A percentile compares a stretch with the other conserved stretches of the same genome.
Evolutionary conservation across 257 asterid genomes (phyloP).

Genomic region (Nicotiana sylvestris): DNA sequence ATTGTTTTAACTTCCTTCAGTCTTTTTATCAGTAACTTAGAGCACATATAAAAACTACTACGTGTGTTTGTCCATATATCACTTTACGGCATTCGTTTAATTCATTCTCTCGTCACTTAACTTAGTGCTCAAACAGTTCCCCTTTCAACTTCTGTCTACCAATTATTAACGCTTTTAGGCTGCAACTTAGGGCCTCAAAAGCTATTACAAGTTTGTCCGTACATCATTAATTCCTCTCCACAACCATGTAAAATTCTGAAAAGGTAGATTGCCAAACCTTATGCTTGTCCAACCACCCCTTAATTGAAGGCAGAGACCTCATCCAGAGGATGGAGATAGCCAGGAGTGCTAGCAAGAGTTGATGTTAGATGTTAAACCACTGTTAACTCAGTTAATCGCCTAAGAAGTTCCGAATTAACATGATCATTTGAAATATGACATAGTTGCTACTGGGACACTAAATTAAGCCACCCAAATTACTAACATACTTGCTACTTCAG

Average conservation of each 20-base stretch:
- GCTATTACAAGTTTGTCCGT: not conserved
- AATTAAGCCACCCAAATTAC: not conserved
- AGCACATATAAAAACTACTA: not conserved
- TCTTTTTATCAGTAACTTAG: not conserved
- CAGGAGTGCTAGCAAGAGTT: not conserved
- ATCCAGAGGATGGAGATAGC: not conserved
- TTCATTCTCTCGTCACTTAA: not conserved
- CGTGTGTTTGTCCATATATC: not conserved
- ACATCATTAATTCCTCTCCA: constrained; percentile 1
- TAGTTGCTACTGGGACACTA: not conserved
- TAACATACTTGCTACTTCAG: too few species aligned
- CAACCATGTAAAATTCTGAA: not conserved
- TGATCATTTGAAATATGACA: not conserved
- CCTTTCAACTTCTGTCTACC: not conserved
- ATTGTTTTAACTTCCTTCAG: not conserved
- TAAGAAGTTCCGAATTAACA: not conserved
- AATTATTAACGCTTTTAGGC: not conserved
- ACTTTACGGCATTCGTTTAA: not conserved
- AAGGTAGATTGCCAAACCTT: not conserved
- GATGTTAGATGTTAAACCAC: not conserved
- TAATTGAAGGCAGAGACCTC: not conserved
- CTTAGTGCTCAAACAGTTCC: not conserved
- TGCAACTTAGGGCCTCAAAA: not conserved
- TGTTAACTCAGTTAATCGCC: not conserved
- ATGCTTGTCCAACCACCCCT: constrained; percentile 4